phyloP scores from a whole-genome alignment of 768 basidiomycete species.

The Boletus subcaerulescens region DNA sequence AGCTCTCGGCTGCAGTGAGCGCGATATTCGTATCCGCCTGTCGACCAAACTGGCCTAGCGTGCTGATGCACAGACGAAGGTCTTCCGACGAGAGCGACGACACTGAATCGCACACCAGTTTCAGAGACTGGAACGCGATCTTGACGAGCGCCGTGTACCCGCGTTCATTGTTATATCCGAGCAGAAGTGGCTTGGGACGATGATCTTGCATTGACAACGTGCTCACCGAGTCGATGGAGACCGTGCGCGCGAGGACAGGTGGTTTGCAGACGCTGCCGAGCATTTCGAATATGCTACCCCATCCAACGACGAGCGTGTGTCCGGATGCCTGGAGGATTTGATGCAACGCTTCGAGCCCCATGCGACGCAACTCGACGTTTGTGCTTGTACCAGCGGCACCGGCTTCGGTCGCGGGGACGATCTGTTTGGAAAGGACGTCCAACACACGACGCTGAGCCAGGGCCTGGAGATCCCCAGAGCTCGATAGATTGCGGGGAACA shows the following conservation, averaged over 20 bases:
- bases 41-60: constrained; percentile 86
- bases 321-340: constrained; percentile 89
- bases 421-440: constrained; percentile 80
- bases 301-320: constrained; percentile 88
- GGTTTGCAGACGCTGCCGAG: constrained; percentile 83
- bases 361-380: constrained; percentile 74
- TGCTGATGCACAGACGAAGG: constrained; percentile 84
- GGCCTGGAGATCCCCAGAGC: constrained; percentile 58
- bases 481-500: constrained; percentile 69
- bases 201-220: constrained; percentile 39
- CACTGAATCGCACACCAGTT: constrained; percentile 90
- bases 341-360: constrained; percentile 88
- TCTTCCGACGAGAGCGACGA: constrained; percentile 77
- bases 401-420: constrained; percentile 44
- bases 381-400: constrained; percentile 44
- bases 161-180: constrained; percentile 62
- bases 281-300: constrained; percentile 93
- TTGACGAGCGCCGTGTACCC: constrained; percentile 76
- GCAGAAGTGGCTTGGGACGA: constrained; percentile 45
- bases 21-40: constrained; percentile 97
- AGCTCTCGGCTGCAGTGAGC: constrained; percentile 86
- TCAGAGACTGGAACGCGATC: constrained; percentile 91
- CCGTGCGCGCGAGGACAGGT: constrained; percentile 34
- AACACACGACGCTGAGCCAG: constrained; percentile 80
- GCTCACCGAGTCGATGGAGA: constrained; percentile 41